Conservation (phyloP, 2,329 filamentous ascomycete species). For the Arthrobotrys sphaeroides region DNA sequence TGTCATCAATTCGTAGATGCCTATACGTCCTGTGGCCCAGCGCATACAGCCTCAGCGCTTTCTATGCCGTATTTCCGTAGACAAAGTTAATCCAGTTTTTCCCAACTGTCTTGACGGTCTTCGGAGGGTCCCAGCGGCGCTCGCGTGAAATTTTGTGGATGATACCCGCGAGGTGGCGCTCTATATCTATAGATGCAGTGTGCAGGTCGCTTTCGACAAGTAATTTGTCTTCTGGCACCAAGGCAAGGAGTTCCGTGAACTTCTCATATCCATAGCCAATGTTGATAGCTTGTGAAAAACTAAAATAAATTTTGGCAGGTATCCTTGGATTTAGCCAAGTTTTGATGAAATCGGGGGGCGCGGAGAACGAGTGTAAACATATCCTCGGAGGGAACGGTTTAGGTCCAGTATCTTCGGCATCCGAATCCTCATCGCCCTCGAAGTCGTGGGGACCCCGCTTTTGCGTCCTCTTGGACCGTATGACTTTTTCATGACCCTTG, state of each 20-base stretch:
- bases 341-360: conserved; percentile 75
- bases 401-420: conserved; percentile 60
- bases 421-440: conserved; percentile 52
- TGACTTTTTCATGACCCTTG: conserved; percentile 74
- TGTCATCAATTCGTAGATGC: conserved; percentile 17
- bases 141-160: conserved; percentile 78
- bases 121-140: conserved; percentile 78
- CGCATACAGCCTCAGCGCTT: neutral
- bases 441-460: conserved; percentile 58
- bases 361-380: conserved; percentile 94
- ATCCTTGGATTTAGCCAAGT: conserved; percentile 79
- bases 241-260: conserved; percentile 71
- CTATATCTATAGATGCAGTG: conserved; percentile 81
- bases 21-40: neutral
- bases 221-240: conserved; percentile 79
- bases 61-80: conserved; percentile 65
- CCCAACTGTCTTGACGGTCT: conserved; percentile 74
- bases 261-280: conserved; percentile 62
- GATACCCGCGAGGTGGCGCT: conserved; percentile 77
- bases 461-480: conserved; percentile 70
- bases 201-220: conserved; percentile 93
- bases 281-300: conserved; percentile 87
- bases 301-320: conserved; percentile 80
- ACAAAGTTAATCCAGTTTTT: conserved; percentile 82
- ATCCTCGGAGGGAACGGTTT: conserved; percentile 82